phyloP scores from a whole-genome alignment of 1,284 basidiomycete species.

The Golubevia pallescens region DNA sequence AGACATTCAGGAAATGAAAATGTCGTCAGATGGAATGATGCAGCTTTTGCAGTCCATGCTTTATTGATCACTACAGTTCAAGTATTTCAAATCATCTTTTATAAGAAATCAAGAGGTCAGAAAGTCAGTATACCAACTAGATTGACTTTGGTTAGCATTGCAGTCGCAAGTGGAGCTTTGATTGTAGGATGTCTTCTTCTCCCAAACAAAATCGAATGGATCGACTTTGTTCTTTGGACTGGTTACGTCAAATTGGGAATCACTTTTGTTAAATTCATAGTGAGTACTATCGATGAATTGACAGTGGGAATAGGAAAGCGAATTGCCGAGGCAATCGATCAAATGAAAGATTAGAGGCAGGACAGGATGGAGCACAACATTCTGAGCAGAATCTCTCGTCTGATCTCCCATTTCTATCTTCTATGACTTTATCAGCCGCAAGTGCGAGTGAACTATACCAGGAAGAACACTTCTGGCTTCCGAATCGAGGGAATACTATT shows the following conservation, averaged over 20 bases:
- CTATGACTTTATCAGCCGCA: constrained; percentile 21
- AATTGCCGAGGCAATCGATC: too few species aligned
- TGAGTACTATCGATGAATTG: constrained; percentile 1
- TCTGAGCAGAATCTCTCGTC: not conserved
- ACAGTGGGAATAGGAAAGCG: too few species aligned
- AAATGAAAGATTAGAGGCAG: too few species aligned
- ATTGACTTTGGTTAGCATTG: not conserved
- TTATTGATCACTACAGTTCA: constrained; percentile 17
- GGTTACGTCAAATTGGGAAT: constrained; percentile 31
- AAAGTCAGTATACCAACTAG: not conserved
- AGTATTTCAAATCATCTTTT: constrained; percentile 3
- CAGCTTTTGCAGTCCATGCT: constrained; percentile 33
- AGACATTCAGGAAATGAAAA: constrained; percentile 28
- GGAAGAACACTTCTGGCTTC: constrained; percentile 34
- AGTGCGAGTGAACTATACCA: constrained; percentile 26
- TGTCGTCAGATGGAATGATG: constrained; percentile 42
- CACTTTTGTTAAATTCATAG: constrained; percentile 36
- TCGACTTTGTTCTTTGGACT: constrained; percentile 23
- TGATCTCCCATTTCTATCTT: constrained; percentile 4
- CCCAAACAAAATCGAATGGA: constrained; percentile 10
- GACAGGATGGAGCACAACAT: not conserved
- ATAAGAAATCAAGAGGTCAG: constrained; percentile 9
- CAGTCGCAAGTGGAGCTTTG: not conserved
- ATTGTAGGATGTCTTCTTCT: not conserved
- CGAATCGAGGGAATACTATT: constrained; percentile 31